phyloP scores from a whole-genome alignment of 176 grass and related monocot genomes.

The Saccharum spontaneum region DNA sequence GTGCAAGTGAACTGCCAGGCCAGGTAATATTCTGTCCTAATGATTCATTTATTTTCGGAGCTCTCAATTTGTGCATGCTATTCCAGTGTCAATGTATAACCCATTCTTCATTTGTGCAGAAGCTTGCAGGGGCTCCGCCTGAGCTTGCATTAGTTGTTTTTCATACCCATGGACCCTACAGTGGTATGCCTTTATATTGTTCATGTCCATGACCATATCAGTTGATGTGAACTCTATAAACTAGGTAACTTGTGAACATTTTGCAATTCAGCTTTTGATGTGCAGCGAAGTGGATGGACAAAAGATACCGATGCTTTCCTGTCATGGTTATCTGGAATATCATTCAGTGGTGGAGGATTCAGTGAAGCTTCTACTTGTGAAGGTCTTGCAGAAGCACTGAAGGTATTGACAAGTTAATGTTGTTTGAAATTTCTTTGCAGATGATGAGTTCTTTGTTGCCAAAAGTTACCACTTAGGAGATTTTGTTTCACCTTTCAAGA shows the following conservation, averaged over 20 bases:
- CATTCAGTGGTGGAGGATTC: constrained; percentile 81
- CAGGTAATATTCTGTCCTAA: constrained; percentile 56
- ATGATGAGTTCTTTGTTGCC: not conserved
- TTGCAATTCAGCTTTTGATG: constrained; percentile 62
- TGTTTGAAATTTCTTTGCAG: not conserved
- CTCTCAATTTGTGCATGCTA: constrained; percentile 16
- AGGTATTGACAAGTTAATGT: constrained; percentile 41
- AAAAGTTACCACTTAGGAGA: too few species aligned
- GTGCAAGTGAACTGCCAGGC: constrained; percentile 51
- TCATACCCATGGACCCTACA: constrained; percentile 76
- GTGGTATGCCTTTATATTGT: constrained; percentile 42
- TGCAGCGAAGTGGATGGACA: constrained; percentile 90
- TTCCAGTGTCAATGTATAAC: constrained; percentile 20
- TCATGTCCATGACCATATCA: constrained; percentile 8
- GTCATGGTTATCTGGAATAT: constrained; percentile 74
- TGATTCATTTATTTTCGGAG: constrained; percentile 7
- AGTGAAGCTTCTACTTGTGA: constrained; percentile 79
- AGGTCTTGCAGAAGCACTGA: constrained; percentile 86
- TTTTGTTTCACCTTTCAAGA: not conserved
- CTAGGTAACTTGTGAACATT: constrained; percentile 20
- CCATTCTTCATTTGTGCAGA: constrained; percentile 44
- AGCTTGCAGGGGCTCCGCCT: constrained; percentile 46
- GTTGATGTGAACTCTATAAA: constrained; percentile 9
- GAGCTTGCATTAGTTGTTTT: constrained; percentile 88
- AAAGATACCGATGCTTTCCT: constrained; percentile 78